Evolutionary conservation across 768 basidiomycete genomes (phyloP).

Genomic region (Lentinus tigrinus): DNA sequence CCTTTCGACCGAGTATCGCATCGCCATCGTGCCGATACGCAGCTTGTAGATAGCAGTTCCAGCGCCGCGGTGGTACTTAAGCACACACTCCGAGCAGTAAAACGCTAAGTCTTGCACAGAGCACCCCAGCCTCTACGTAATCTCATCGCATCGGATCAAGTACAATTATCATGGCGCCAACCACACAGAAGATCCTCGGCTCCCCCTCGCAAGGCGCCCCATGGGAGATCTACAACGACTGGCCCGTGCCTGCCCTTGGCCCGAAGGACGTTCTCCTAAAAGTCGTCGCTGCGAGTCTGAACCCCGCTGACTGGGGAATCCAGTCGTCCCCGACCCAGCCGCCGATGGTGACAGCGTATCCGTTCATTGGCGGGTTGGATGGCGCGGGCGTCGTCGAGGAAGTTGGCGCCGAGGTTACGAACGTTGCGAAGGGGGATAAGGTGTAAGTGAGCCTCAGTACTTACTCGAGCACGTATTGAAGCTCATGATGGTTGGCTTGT

Average conservation of each 20-base stretch:
- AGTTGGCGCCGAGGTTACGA: slow-evolving; percentile 37
- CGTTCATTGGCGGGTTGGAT: slow-evolving; percentile 22
- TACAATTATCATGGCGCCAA: background rate
- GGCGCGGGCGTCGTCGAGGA: slow-evolving; percentile 38
- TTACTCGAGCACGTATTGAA: background rate
- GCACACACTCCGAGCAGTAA: too few species aligned
- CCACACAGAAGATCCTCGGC: slow-evolving; percentile 15
- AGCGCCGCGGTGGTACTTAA: too few species aligned
- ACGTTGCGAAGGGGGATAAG: slow-evolving; percentile 40
- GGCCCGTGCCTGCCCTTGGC: slow-evolving; percentile 32
- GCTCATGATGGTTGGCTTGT: too few species aligned
- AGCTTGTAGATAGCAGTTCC: too few species aligned
- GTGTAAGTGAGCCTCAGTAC: slow-evolving; percentile 30
- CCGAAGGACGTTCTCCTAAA: slow-evolving; percentile 42
- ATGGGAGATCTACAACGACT: slow-evolving; percentile 1
- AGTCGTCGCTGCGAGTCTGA: slow-evolving; percentile 39
- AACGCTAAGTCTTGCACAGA: too few species aligned
- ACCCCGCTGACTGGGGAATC: slow-evolving; percentile 32
- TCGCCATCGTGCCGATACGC: too few species aligned
- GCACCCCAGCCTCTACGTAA: too few species aligned
- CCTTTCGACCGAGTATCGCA: too few species aligned
- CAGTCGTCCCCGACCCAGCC: slow-evolving; percentile 4
- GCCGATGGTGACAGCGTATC: slow-evolving; percentile 33
- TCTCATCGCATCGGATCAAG: background rate
- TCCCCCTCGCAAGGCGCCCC: slow-evolving; percentile 5